Conservation (phyloP, 2,329 filamentous ascomycete species). For the Xenosphaeropsis pyriputrescens region DNA sequence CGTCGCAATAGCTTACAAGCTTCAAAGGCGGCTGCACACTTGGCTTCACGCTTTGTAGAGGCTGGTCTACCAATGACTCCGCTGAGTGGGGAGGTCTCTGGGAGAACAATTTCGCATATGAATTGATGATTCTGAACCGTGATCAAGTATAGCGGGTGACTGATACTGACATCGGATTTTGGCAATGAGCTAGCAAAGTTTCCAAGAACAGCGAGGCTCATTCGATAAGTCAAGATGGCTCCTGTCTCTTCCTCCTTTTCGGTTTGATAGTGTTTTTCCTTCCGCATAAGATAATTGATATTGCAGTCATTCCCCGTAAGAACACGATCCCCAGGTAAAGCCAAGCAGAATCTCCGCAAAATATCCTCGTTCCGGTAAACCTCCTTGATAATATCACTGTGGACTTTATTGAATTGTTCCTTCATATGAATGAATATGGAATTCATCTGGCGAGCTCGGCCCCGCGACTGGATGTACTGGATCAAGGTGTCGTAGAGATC, state of each 20-base stretch:
- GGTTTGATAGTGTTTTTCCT: conserved; percentile 20
- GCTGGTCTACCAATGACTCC: conserved; percentile 48
- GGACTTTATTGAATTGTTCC: conserved; percentile 51
- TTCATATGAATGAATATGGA: conserved; percentile 80
- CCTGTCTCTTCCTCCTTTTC: conserved; percentile 52
- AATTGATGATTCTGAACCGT: conserved; percentile 41
- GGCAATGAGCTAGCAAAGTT: conserved; percentile 61
- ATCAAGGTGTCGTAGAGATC: conserved; percentile 84
- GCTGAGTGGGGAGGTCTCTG: conserved; percentile 56
- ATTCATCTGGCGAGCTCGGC: conserved; percentile 62
- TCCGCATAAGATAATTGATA: conserved; percentile 37
- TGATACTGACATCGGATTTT: conserved; percentile 21
- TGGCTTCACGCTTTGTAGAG: conserved; percentile 61
- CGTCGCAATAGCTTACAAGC: conserved; percentile 57
- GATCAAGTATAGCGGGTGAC: conserved; percentile 45
- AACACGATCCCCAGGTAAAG: conserved; percentile 60
- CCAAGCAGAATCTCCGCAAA: conserved; percentile 63
- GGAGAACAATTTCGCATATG: conserved; percentile 66
- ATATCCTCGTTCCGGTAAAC: conserved; percentile 42
- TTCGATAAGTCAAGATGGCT: conserved; percentile 65
- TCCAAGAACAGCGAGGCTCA: conserved; percentile 56
- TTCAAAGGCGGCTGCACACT: conserved; percentile 79
- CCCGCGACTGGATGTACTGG: conserved; percentile 86
- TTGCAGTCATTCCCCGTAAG: conserved; percentile 44
- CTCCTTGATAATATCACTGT: conserved; percentile 40